Evolutionary conservation across 768 basidiomycete species (phyloP), one percentile per base, ranked within the genome.

Genomic region (Termitomyces sp.): DNA sequence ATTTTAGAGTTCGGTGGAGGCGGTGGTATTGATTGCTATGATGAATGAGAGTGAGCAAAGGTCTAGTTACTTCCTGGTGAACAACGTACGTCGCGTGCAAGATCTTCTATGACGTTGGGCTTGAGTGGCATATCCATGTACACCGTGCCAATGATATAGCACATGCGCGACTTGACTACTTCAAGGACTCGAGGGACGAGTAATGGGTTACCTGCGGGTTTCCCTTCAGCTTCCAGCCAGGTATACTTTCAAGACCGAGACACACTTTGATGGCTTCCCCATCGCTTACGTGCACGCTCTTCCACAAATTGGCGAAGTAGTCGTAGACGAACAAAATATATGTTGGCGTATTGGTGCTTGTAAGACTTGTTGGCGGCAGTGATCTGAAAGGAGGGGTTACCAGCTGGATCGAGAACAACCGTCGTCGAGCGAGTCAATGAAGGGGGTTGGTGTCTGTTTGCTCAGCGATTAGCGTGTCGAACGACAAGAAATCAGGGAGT

Each of bases 41-140:
- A 48, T 11, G 49, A 44, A 2, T 37, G 3, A 27, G 23, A 25
- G 16, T 41, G 60, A 59, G 21, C 39, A 32, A 51, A 46, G 42
- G 52, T 23, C 39, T 19, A 7, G 19, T 59, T n/a, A 49, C 48
- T 34, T 32, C 56, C 40, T 44, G 30, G 45, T 11, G 32, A 25
- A 77, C 91, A 25, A 77, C 91, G 63, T 66, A 98, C 97, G 64
- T 99, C 94, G 68, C 91, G 81, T 23, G 88, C 93, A 61, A 98
- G 82, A 61, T 99, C 97, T 64, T 94, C 89, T 59, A 99, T 79
- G n/a, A 99, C 91, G 66, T 98, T 98, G 0, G 96, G 96, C 67
- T 99, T 99, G 51, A 98, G 77, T 9, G 94, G 92, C 97, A 99
- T 99, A 58, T 99, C 94, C 85, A 98, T 88, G 70, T 98, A 99